phyloP scores from a whole-genome alignment of 2,329 filamentous ascomycete species.

The Exophiala dermatitidis region DNA sequence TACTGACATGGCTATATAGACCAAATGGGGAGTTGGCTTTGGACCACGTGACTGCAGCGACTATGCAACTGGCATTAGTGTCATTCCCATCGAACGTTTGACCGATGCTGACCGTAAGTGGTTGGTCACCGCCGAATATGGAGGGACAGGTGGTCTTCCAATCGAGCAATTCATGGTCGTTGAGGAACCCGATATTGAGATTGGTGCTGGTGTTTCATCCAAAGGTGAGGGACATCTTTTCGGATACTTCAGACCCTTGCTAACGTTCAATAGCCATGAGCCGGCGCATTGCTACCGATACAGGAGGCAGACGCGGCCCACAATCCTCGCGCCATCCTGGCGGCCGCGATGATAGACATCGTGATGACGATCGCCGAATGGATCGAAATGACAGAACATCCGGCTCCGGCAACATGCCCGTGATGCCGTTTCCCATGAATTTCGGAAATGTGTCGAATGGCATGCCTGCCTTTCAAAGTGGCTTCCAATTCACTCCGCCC shows the following conservation, averaged over 20 bases:
- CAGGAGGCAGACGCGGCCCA: conserved; percentile 44
- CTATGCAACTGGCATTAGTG: conserved; percentile 82
- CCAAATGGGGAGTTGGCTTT: conserved; percentile 95
- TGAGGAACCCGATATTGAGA: conserved; percentile 97
- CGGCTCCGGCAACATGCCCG: conserved; percentile 29
- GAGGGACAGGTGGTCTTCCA: conserved; percentile 75
- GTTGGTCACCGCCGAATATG: conserved; percentile 89
- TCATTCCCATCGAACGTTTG: conserved; percentile 85
- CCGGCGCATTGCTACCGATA: conserved; percentile 46
- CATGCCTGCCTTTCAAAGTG: conserved; percentile 44
- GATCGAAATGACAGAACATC: conserved; percentile 20
- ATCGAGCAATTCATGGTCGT: conserved; percentile 81
- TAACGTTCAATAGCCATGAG: conserved; percentile 40
- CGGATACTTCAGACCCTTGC: conserved; percentile 1
- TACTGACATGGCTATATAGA: conserved; percentile 47
- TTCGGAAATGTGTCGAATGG: conserved; percentile 35
- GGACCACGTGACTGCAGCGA: conserved; percentile 95
- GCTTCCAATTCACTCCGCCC: conserved; percentile 35
- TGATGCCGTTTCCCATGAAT: conserved; percentile 23
- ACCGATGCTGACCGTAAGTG: conserved; percentile 97
- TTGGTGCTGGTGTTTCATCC: conserved; percentile 91
- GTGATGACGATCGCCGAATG: conserved; percentile 33
- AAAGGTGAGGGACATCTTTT: conserved; percentile 52
- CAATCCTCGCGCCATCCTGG: conserved; percentile 37
- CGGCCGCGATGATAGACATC: conserved; percentile 30